Evolutionary conservation across 192 early-diverging fungal species (phyloP).

Genomic region (Gigaspora rosea): DNA sequence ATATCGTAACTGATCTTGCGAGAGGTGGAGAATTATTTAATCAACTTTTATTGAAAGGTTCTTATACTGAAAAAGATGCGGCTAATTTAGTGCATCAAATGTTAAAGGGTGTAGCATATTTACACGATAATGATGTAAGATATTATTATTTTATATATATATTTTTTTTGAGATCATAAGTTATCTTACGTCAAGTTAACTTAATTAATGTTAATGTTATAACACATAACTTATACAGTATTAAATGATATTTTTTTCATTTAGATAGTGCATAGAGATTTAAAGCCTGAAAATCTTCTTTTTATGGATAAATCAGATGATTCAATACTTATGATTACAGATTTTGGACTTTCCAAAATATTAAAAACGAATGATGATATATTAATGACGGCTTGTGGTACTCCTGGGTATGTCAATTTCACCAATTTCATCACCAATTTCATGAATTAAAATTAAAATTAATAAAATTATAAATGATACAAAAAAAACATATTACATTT

Average conservation of each 20-base stretch:
- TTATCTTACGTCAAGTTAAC: not conserved
- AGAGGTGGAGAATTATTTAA: conserved; percentile 89
- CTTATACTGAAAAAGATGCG: conserved; percentile 82
- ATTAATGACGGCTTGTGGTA: conserved; percentile 86
- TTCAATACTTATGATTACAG: conserved; percentile 83
- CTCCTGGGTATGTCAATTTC: conserved; percentile 58
- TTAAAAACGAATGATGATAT: conserved; percentile 73
- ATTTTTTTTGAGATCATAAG: not conserved
- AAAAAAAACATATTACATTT: too few relatives aligned
- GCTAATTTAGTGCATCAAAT: conserved; percentile 74
- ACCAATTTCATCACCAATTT: not conserved
- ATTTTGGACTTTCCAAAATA: conserved; percentile 84
- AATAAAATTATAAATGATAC: too few relatives aligned
- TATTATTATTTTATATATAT: not conserved
- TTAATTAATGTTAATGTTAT: not conserved
- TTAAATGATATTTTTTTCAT: not conserved
- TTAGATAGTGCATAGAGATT: conserved; percentile 81
- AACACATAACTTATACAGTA: not conserved
- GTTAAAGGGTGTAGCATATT: conserved; percentile 79
- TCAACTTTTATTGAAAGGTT: conserved; percentile 71
- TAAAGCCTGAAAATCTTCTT: conserved; percentile 88
- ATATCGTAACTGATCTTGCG: conserved; percentile 72
- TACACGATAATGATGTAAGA: conserved; percentile 73
- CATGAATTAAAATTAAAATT: too few relatives aligned
- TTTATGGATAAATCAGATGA: conserved; percentile 64